phyloP scores from a whole-genome alignment of 2,329 filamentous ascomycete genomes.

The Xylaria polymorpha region DNA sequence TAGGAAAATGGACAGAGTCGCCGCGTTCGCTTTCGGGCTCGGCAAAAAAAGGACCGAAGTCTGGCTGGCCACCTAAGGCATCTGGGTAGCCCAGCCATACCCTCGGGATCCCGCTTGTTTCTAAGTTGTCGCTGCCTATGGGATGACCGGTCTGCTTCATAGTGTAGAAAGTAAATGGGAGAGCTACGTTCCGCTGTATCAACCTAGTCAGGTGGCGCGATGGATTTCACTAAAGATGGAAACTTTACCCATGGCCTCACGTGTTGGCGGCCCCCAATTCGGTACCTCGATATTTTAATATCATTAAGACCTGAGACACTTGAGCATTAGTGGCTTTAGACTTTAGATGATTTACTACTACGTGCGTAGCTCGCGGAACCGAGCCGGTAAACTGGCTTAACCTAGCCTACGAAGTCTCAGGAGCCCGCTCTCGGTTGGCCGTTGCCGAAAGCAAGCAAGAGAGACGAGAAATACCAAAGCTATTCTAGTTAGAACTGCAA shows the following conservation, averaged over 20 bases:
- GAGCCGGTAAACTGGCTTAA: constrained; percentile 39
- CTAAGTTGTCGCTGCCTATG: constrained; percentile 29
- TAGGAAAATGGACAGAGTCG: background rate
- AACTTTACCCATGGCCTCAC: constrained; percentile 43
- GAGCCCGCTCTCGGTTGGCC: constrained; percentile 43
- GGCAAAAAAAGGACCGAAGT: constrained; percentile 35
- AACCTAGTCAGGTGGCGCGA: constrained; percentile 32
- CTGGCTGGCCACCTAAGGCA: constrained; percentile 20
- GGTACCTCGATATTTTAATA: constrained; percentile 26
- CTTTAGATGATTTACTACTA: constrained; percentile 46
- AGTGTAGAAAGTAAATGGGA: background rate
- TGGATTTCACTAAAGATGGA: constrained; percentile 36
- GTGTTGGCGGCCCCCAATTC: constrained; percentile 31
- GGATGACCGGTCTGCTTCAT: constrained; percentile 11
- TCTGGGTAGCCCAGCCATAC: constrained; percentile 17
- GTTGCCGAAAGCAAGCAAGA: constrained; percentile 44
- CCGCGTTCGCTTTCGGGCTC: constrained; percentile 32
- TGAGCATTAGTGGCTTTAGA: constrained; percentile 43
- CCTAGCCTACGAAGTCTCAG: constrained; percentile 39
- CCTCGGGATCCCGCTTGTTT: constrained; percentile 25
- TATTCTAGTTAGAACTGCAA: constrained; percentile 3
- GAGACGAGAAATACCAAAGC: constrained; percentile 18
- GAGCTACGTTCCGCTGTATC: constrained; percentile 15
- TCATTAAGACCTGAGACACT: constrained; percentile 43
- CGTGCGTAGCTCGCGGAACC: constrained; percentile 49